phyloP scores from a whole-genome alignment of 2,329 filamentous ascomycete species.

The Chaetomium strumarium region DNA sequence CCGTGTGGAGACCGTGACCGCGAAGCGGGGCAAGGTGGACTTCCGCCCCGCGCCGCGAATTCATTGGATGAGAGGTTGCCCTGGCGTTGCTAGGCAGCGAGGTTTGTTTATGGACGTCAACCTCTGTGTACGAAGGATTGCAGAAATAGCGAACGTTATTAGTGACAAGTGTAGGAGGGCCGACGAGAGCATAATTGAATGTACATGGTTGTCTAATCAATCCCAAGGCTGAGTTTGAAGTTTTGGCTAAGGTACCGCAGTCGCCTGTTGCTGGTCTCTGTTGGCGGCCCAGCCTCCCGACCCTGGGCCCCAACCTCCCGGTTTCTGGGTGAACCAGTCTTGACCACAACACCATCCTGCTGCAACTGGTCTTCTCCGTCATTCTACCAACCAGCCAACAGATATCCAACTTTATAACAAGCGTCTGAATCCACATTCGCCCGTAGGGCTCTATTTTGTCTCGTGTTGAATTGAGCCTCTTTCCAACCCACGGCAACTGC shows the following conservation, averaged over 20 bases:
- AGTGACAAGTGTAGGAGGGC: background rate
- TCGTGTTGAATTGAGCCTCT: background rate
- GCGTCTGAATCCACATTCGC: background rate
- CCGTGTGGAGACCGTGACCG: background rate
- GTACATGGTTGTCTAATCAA: background rate
- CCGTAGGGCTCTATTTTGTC: background rate
- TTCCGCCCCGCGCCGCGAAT: background rate
- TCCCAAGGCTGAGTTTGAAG: background rate
- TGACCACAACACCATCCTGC: constrained; percentile 10
- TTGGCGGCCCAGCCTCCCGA: constrained; percentile 4
- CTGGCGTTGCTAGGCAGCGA: constrained; percentile 14
- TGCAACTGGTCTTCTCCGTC: background rate
- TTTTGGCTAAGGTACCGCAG: background rate
- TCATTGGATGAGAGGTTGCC: constrained; percentile 8
- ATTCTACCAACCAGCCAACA: background rate
- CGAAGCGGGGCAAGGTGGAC: background rate
- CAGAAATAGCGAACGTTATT: no score
- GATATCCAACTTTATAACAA: background rate
- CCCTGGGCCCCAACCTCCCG: constrained; percentile 18
- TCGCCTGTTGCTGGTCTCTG: background rate
- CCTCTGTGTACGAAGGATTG: background rate
- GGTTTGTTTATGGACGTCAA: constrained; percentile 25
- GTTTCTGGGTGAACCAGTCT: constrained; percentile 26
- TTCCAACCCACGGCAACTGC: background rate
- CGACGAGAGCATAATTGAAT: background rate